These are phyloP conservation scores for Trichosporon sp. DNA, from an alignment of 1,284 basidiomycete species.

Conservation along the genomic window DNA sequence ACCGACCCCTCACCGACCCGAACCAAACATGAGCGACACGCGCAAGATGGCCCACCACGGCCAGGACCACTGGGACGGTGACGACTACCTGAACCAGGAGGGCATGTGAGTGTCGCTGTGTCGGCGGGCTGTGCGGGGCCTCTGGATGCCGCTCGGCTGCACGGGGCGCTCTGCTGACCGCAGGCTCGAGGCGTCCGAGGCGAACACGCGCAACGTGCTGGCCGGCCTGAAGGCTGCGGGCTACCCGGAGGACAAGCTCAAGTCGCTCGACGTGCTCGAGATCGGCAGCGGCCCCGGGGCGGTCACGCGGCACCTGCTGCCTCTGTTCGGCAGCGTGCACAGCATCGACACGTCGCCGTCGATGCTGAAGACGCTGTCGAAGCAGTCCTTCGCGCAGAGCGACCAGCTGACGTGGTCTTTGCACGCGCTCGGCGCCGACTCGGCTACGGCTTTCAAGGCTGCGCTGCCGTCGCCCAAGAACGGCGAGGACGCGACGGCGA, in stretches of 20 bases:
- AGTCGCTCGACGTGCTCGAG: slow-evolving; percentile 27
- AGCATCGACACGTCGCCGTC: slow-evolving; percentile 32
- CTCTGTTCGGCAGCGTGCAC: slow-evolving; percentile 30
- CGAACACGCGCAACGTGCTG: slow-evolving; percentile 23
- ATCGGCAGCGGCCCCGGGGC: slow-evolving; percentile 38
- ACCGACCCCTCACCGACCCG: slow-evolving; percentile 14
- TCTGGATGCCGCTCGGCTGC: no score
- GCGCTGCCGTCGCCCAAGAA: slow-evolving; percentile 22
- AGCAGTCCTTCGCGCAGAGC: slow-evolving; percentile 8
- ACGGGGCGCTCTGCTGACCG: background rate
- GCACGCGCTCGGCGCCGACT: slow-evolving; percentile 23
- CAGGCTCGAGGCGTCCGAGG: slow-evolving; percentile 28
- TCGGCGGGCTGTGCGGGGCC: background rate
- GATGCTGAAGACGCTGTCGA: slow-evolving; percentile 32
- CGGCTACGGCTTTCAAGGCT: slow-evolving; percentile 10
- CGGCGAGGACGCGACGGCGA: slow-evolving; percentile 17
- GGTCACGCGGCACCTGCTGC: slow-evolving; percentile 31
- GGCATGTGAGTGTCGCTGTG: slow-evolving; percentile 28
- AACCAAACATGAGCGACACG: background rate
- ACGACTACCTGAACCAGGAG: slow-evolving; percentile 30
- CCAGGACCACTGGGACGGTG: slow-evolving; percentile 34
- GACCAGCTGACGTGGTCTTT: slow-evolving; percentile 18
- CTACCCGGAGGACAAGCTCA: slow-evolving; percentile 11
- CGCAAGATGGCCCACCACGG: slow-evolving; percentile 9
- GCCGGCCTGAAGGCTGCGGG: slow-evolving; percentile 22